A percentile compares a stretch with the other conserved stretches of the same genome.
Conservation (phyloP, 176 grass and related monocot species). For the Bonia amplexicaulis region DNA sequence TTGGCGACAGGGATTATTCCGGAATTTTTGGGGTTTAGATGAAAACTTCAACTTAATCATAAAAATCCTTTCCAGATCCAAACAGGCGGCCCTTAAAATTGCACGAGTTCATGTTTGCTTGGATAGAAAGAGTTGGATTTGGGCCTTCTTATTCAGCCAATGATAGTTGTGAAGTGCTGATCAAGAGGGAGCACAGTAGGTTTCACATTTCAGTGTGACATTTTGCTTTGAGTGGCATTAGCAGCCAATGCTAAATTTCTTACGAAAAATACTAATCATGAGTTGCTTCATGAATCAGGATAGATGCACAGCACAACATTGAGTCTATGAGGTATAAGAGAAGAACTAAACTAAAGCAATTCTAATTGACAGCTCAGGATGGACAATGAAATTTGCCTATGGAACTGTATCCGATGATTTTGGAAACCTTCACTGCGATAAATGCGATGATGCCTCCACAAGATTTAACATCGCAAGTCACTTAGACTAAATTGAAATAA, state of each 20-base stretch:
- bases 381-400: background rate
- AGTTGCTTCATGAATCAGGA: slow-evolving; percentile 10
- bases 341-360: background rate
- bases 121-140: background rate
- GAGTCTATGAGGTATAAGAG: background rate
- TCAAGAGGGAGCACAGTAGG: background rate
- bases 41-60: too few relatives aligned
- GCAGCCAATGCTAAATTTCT: background rate
- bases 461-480: too few relatives aligned
- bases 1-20: background rate
- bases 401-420: background rate
- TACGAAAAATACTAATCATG: background rate
- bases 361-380: background rate
- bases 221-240: background rate
- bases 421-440: background rate
- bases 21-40: background rate
- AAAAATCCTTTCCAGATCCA: background rate
- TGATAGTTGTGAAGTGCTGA: background rate
- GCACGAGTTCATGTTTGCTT: background rate
- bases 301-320: background rate
- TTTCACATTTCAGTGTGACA: background rate
- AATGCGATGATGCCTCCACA: background rate
- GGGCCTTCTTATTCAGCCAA: background rate
- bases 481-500: too few relatives aligned
- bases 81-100: background rate